Evolutionary conservation across 345 rosid species (phyloP).

Genomic region (Eucalyptus regnans): DNA sequence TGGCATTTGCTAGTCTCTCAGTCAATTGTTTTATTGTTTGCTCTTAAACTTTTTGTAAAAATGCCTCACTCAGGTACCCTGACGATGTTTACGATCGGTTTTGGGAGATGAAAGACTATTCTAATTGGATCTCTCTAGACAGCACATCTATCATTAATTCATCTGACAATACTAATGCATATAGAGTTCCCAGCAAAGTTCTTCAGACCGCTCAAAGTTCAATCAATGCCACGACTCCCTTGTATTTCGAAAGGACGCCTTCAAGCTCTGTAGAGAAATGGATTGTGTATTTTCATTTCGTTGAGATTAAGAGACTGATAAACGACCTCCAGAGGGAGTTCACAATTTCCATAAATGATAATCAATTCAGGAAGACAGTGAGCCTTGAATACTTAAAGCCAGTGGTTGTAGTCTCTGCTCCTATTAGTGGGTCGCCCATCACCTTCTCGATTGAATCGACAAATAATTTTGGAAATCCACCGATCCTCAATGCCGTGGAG

Average conservation of each 20-base stretch:
- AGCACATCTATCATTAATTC: not conserved
- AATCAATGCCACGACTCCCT: not conserved
- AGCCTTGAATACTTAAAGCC: not conserved
- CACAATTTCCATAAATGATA: not conserved
- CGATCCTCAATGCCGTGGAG: not conserved
- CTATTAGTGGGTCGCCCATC: fast-evolving
- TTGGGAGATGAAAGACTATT: fast-evolving
- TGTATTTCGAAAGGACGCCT: fast-evolving
- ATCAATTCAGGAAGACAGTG: not conserved
- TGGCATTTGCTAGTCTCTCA: not conserved
- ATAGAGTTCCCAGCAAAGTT: not conserved
- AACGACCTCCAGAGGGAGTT: not conserved
- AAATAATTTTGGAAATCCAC: not conserved
- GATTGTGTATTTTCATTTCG: not conserved
- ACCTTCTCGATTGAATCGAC: not conserved
- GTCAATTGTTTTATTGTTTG: not conserved
- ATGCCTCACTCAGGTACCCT: not conserved
- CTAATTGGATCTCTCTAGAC: fast-evolving
- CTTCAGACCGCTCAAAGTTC: fast-evolving
- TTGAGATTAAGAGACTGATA: constrained; percentile 3
- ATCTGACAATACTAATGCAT: not conserved
- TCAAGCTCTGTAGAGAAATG: fast-evolving
- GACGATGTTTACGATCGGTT: not conserved
- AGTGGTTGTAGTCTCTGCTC: not conserved
- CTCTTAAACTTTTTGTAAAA: not conserved